Percentiles rank a stretch among this genome's conserved stretches.
Evolutionary conservation across 208 protist species (phyloP).

Genomic region (Leishmania tarentolae): DNA sequence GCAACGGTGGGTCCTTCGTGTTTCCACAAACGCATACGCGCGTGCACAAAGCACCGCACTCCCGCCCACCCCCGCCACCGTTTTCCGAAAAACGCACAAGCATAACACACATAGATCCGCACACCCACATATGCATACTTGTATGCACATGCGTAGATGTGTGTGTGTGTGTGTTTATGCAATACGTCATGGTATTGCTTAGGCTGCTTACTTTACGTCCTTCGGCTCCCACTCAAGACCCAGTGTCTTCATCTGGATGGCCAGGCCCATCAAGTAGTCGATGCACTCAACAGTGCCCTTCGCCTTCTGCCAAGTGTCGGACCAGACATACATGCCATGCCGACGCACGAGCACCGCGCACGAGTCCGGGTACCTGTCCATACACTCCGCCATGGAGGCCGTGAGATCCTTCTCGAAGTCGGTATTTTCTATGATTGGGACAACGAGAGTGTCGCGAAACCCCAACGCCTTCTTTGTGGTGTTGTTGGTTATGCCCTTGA

Average conservation of each 20-base stretch:
- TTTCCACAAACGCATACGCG: neutral
- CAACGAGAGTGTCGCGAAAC: constrained; percentile 89
- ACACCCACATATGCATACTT: neutral
- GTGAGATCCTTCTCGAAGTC: constrained; percentile 81
- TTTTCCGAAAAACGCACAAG: neutral
- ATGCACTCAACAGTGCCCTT: constrained; percentile 94
- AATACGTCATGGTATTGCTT: no score
- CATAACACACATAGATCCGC: neutral
- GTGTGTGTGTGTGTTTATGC: neutral
- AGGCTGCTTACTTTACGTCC: constrained; percentile 13
- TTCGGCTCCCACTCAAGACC: constrained; percentile 61
- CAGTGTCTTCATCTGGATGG: constrained; percentile 57
- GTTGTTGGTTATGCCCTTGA: constrained; percentile 87
- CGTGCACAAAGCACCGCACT: neutral
- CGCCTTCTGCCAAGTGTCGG: constrained; percentile 92
- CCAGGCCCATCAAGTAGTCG: constrained; percentile 95
- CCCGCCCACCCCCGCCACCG: neutral
- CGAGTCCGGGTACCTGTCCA: constrained; percentile 91
- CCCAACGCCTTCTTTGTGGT: constrained; percentile 60
- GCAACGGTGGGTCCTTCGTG: neutral
- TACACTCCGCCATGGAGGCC: constrained; percentile 77
- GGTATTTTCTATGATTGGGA: constrained; percentile 97
- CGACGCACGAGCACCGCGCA: constrained; percentile 92
- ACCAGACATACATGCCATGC: constrained; percentile 97
- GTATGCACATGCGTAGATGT: neutral